These are phyloP conservation scores for Capronia coronata DNA, from an alignment of 2,329 filamentous ascomycete genomes.

Conservation along the genomic window DNA sequence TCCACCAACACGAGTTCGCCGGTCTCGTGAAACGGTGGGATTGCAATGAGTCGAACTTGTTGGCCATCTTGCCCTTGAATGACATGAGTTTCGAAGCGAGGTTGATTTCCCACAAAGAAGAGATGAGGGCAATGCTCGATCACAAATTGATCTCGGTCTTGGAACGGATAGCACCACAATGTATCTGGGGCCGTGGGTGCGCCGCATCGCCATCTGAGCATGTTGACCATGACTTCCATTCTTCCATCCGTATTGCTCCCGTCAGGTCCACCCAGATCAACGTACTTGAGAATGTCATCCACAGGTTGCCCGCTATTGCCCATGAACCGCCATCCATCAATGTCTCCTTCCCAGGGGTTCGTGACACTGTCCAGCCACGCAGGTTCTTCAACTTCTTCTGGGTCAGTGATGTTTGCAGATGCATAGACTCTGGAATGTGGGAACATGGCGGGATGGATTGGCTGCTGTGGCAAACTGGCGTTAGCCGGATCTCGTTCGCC, in stretches of 20 bases:
- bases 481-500: slow-evolving; percentile 83
- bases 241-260: slow-evolving; percentile 46
- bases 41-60: slow-evolving; percentile 66
- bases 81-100: slow-evolving; percentile 64
- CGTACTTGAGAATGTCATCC: slow-evolving; percentile 87
- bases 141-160: slow-evolving; percentile 86
- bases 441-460: slow-evolving; percentile 88
- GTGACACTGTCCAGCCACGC: slow-evolving; percentile 85
- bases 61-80: slow-evolving; percentile 61
- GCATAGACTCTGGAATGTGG: slow-evolving; percentile 65
- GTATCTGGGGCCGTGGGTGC: slow-evolving; percentile 96
- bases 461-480: slow-evolving; percentile 82
- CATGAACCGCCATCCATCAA: slow-evolving; percentile 83
- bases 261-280: slow-evolving; percentile 46
- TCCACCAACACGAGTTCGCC: slow-evolving; percentile 79
- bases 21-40: slow-evolving; percentile 74
- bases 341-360: slow-evolving; percentile 85
- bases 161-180: slow-evolving; percentile 94
- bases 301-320: slow-evolving; percentile 88
- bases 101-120: slow-evolving; percentile 83
- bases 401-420: slow-evolving; percentile 38
- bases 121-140: slow-evolving; percentile 79
- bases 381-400: slow-evolving; percentile 43
- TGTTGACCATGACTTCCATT: slow-evolving; percentile 85
- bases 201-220: slow-evolving; percentile 83